Evolutionary conservation across 1,284 basidiomycete species (phyloP), one percentile per base, ranked within the genome.

Genomic region (Clitocybe nebularis): DNA sequence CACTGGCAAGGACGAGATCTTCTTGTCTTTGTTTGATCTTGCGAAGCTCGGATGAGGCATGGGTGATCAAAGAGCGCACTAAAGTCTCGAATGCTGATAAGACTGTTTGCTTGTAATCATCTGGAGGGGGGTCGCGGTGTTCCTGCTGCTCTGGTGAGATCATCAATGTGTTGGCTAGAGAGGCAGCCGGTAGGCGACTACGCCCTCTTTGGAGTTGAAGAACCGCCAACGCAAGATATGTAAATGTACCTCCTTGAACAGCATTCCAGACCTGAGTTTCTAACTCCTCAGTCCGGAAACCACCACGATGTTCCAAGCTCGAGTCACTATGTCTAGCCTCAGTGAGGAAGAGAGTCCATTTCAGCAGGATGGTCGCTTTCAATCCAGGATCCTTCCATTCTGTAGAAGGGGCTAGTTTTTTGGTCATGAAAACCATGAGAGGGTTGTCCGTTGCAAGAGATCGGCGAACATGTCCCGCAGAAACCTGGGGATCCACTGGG

Each of bases 21-120:
- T 96, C 93, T 59, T 96, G 93, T 29, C 84, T 72, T 55, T 93
- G 90, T 59, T 93, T 91, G 59, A 96, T 84, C 59, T 90, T 91
- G 32, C 89, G 80, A n/a, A 96, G 72, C 59, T 94, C 88, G 0
- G 88, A 85, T 9, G 87, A 89, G 5, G 89, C 85, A 47, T 86
- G 83, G 0, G 79, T 83, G 52, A 96, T 82, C 30, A 89, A 66
- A 11, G 80, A 79, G 24, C 84, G 75, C 25, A 94, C 64, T 11
- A 95, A 73, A 1, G 69, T 68, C 56, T 93, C 90, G 45, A 90
- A 79, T 14, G 80, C 75, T 19, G 72, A 63, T 20, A 92, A 68
- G 8, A 94, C 66, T 20, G 77, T 66, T 1, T 72, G 66, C 48
- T 75, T 78, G 63, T 90, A 89, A 39, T 87, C 85, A 1, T 78